Percentiles rank a stretch among this genome's conserved stretches.
Conservation (phyloP, 1,284 basidiomycete genomes). For the Phenoliferia sp. region DNA sequence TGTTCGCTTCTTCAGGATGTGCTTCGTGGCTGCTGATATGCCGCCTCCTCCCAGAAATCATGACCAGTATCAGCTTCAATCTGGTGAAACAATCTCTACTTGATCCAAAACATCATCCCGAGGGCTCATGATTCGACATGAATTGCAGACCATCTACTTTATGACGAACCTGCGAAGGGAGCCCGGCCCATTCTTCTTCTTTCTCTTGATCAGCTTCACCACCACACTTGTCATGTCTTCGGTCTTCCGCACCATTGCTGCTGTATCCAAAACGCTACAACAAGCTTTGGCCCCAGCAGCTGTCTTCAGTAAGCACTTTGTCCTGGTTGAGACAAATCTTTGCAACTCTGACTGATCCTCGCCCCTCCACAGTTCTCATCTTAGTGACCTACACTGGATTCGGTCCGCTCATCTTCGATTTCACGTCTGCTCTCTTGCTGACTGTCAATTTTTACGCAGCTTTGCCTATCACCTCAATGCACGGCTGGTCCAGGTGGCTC, state of each 20-base stretch:
- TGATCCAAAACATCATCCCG: conserved; percentile 14
- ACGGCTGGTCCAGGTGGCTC: conserved; percentile 48
- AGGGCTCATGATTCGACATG: background rate
- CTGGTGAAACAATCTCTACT: conserved; percentile 39
- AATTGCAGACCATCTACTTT: conserved; percentile 45
- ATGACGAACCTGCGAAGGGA: conserved; percentile 47
- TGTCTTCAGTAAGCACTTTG: conserved; percentile 42
- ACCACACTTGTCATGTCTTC: conserved; percentile 47
- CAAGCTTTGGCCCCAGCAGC: conserved; percentile 48
- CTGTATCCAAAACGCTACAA: conserved; percentile 44
- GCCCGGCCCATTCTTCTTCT: conserved; percentile 40
- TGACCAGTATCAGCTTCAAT: background rate
- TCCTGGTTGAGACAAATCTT: background rate
- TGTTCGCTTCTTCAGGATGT: background rate
- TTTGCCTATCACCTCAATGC: background rate
- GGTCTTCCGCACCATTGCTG: conserved; percentile 49
- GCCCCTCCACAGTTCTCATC: conserved; percentile 32
- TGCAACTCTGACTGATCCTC: too few relatives aligned
- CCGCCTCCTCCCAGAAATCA: background rate
- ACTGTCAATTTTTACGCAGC: background rate
- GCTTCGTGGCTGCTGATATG: background rate
- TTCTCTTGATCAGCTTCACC: conserved; percentile 43
- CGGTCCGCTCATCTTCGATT: conserved; percentile 40
- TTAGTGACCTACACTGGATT: conserved; percentile 50
- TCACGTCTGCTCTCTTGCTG: conserved; percentile 9